A percentile compares a stretch with the other conserved stretches of the same genome.
These are phyloP conservation scores for Didymella pomorum DNA, from an alignment of 2,329 filamentous ascomycete species.

Conservation along the genomic window DNA sequence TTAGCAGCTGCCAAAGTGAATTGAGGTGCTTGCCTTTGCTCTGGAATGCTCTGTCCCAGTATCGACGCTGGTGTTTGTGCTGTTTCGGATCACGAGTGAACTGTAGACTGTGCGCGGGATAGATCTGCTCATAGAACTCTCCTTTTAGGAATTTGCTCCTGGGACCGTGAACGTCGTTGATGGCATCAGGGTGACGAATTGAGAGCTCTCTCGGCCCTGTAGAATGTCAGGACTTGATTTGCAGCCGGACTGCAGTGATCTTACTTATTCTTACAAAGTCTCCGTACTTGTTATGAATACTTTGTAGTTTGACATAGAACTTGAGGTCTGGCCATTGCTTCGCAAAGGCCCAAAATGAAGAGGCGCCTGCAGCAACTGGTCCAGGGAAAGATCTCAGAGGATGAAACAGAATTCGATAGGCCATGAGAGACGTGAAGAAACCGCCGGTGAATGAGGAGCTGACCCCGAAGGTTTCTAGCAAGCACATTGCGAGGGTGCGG, in stretches of 20 bases:
- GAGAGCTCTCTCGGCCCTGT: slow-evolving; percentile 35
- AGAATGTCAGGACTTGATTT: background rate
- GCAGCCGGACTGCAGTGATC: background rate
- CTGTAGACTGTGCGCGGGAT: slow-evolving; percentile 31
- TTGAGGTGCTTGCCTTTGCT: slow-evolving; percentile 24
- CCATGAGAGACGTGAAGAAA: slow-evolving; percentile 7
- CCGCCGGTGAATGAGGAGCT: background rate
- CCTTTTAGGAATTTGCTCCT: slow-evolving; percentile 32
- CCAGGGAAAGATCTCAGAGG: slow-evolving; percentile 20
- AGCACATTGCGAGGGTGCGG: background rate
- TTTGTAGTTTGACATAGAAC: slow-evolving; percentile 23
- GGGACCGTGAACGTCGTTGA: slow-evolving; percentile 31
- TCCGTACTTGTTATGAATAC: slow-evolving; percentile 25
- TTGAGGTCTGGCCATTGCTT: slow-evolving; percentile 23
- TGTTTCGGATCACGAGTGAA: slow-evolving; percentile 31
- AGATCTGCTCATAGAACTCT: slow-evolving; percentile 35
- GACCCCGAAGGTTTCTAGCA: background rate
- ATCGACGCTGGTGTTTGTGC: slow-evolving; percentile 33
- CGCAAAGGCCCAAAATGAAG: slow-evolving; percentile 27
- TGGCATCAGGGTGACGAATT: slow-evolving; percentile 30
- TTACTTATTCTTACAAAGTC: slow-evolving; percentile 34
- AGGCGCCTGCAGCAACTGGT: slow-evolving; percentile 23
- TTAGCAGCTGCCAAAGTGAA: background rate
- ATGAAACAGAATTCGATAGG: slow-evolving; percentile 25
- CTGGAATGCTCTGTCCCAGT: slow-evolving; percentile 42